These are phyloP conservation scores for Aspergillus spinulosporus DNA, from an alignment of 2,329 filamentous ascomycete genomes.

Conservation along the genomic window DNA sequence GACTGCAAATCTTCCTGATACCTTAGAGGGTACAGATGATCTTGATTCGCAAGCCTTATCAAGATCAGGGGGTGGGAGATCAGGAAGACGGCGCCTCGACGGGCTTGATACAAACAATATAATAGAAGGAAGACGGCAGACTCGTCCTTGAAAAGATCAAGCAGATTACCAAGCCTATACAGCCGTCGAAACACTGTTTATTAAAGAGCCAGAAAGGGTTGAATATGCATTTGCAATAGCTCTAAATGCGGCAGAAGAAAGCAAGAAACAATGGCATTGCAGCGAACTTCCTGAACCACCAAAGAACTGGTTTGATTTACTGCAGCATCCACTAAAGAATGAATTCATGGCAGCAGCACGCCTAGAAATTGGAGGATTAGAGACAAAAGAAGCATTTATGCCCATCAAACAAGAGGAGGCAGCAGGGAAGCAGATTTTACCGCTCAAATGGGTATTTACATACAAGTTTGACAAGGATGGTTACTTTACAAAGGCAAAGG, in stretches of 20 bases:
- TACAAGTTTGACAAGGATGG: too few species aligned
- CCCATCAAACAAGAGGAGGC: neutral
- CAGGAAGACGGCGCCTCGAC: too few species aligned
- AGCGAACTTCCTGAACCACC: neutral
- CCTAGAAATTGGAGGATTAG: neutral
- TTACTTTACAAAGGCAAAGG: too few species aligned
- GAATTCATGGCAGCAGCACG: neutral
- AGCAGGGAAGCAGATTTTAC: neutral
- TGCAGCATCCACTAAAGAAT: neutral
- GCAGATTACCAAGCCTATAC: neutral
- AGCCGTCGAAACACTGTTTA: neutral
- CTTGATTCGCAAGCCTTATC: too few species aligned
- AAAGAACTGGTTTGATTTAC: neutral
- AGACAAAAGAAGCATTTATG: neutral
- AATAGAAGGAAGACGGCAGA: neutral
- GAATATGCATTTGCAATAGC: neutral
- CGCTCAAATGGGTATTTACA: too few species aligned
- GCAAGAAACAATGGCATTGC: neutral
- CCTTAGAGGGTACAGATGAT: neutral
- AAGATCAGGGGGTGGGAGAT: neutral
- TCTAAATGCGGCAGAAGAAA: neutral
- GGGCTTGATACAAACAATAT: neutral
- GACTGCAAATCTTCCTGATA: neutral
- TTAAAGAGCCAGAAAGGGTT: neutral
- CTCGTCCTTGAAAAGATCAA: neutral